A percentile compares a stretch with the other conserved stretches of the same genome.
Evolutionary conservation across 192 early-diverging fungal genomes (phyloP).

Genomic region (Geranomyces variabilis): DNA sequence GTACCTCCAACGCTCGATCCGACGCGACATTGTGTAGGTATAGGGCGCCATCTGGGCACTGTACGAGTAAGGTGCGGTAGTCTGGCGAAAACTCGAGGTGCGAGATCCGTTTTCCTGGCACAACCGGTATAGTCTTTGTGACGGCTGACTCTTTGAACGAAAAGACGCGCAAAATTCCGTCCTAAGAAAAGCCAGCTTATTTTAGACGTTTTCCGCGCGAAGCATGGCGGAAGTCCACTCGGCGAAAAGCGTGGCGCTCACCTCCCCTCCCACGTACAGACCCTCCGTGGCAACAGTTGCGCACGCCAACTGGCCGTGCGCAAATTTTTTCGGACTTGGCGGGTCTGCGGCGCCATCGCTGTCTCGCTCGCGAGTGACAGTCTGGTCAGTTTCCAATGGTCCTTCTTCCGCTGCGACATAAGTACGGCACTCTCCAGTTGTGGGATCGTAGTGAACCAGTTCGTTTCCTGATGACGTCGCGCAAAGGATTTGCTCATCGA

Average conservation of each 20-base stretch:
- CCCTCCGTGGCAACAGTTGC: constrained; percentile 37
- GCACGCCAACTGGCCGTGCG: constrained; percentile 26
- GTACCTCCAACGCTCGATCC: neutral
- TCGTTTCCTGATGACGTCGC: constrained; percentile 27
- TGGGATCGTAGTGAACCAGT: constrained; percentile 43
- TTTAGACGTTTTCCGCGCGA: neutral
- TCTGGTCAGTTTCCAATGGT: constrained; percentile 26
- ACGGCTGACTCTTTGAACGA: constrained; percentile 27
- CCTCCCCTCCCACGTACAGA: constrained; percentile 48
- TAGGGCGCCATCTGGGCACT: constrained; percentile 25
- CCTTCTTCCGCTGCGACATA: constrained; percentile 26
- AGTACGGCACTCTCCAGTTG: constrained; percentile 27
- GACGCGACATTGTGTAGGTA: constrained; percentile 24
- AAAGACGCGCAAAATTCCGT: constrained; percentile 42
- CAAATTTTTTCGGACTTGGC: neutral
- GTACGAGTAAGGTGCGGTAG: constrained; percentile 38
- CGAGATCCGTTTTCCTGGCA: constrained; percentile 11
- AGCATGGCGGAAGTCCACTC: neutral
- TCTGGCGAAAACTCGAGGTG: constrained; percentile 46
- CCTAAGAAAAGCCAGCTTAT: constrained; percentile 28
- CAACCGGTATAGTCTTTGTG: constrained; percentile 18
- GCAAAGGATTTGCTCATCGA: constrained; percentile 27
- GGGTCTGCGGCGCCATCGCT: constrained; percentile 31
- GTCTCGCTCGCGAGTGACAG: constrained; percentile 10
- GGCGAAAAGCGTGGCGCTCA: constrained; percentile 12